These are phyloP conservation scores for Tephrocybe sp. DNA, from an alignment of 768 basidiomycete species.

Conservation along the genomic window DNA sequence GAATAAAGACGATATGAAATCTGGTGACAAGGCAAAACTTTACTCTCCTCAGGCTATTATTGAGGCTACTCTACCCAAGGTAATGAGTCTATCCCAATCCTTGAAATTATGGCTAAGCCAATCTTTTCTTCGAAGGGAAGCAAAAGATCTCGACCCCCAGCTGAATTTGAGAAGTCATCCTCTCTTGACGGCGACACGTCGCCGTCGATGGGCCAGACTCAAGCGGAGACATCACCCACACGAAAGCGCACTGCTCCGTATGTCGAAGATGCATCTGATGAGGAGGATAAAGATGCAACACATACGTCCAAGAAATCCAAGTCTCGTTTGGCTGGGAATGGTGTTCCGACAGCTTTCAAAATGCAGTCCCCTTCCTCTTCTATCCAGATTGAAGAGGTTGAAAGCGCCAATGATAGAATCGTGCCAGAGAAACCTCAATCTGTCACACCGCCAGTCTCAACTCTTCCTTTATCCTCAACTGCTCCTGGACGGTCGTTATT, in stretches of 20 bases:
- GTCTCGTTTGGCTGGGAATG: constrained; percentile 27
- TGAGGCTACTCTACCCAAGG: constrained; percentile 76
- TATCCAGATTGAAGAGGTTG: constrained; percentile 30
- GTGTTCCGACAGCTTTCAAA: constrained; percentile 3
- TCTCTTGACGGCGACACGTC: constrained; percentile 10
- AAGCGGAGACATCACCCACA: constrained; percentile 9
- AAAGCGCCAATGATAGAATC: constrained; percentile 24
- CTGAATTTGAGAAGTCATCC: constrained; percentile 41
- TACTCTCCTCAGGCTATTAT: constrained; percentile 66
- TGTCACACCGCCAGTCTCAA: not conserved
- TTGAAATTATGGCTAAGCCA: not conserved
- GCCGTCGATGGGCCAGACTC: constrained; percentile 3
- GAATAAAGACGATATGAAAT: constrained; percentile 22
- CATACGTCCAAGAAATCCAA: constrained; percentile 50
- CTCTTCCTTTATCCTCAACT: constrained; percentile 12
- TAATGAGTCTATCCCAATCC: constrained; percentile 15
- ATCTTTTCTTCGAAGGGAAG: constrained; percentile 50
- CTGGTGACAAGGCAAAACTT: constrained; percentile 25
- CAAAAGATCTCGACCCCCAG: constrained; percentile 74
- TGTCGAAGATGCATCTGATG: constrained; percentile 33
- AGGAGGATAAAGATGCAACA: constrained; percentile 36
- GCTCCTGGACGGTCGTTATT: constrained; percentile 21
- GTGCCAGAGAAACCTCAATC: constrained; percentile 15
- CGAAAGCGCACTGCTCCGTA: constrained; percentile 17
- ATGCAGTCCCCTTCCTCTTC: constrained; percentile 15